These are phyloP conservation scores for Blastobotrys elegans DNA, from an alignment of 1,139 yeast species.

Conservation along the genomic window DNA sequence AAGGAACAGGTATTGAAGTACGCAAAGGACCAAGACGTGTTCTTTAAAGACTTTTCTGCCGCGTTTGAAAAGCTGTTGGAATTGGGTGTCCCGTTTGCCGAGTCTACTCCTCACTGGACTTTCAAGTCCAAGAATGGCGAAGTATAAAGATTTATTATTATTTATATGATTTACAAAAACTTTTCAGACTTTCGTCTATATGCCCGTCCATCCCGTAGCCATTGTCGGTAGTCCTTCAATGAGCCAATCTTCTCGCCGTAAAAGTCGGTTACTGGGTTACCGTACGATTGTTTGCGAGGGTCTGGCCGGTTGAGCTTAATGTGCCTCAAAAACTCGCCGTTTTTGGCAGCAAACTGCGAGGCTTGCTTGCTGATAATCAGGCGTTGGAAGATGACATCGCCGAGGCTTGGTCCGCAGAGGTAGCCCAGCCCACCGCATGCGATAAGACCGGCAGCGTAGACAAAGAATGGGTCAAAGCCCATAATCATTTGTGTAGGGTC, in stretches of 20 bases:
- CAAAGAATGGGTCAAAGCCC: slow-evolving; percentile 84
- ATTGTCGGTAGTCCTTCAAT: slow-evolving; percentile 79
- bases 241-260: slow-evolving; percentile 95
- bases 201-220: slow-evolving; percentile 94
- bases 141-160: background rate
- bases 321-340: slow-evolving; percentile 67
- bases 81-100: slow-evolving; percentile 58
- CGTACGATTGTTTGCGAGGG: slow-evolving; percentile 85
- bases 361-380: slow-evolving; percentile 43
- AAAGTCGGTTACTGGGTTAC: slow-evolving; percentile 96
- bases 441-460: slow-evolving; percentile 47
- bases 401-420: slow-evolving; percentile 77
- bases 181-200: slow-evolving; percentile 81
- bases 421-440: slow-evolving; percentile 78
- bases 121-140: slow-evolving; percentile 44
- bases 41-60: slow-evolving; percentile 65
- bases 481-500: slow-evolving; percentile 77
- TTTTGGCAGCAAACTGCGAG: slow-evolving; percentile 46
- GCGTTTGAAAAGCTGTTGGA: slow-evolving; percentile 71
- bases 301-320: slow-evolving; percentile 79
- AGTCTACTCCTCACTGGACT: slow-evolving; percentile 39
- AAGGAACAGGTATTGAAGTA: slow-evolving; percentile 61
- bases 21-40: slow-evolving; percentile 64
- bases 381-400: slow-evolving; percentile 61
- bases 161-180: slow-evolving; percentile 46